Base-by-base conservation (phyloP, 352 stramenopile species). In the Phytophthora megakarya region DNA sequence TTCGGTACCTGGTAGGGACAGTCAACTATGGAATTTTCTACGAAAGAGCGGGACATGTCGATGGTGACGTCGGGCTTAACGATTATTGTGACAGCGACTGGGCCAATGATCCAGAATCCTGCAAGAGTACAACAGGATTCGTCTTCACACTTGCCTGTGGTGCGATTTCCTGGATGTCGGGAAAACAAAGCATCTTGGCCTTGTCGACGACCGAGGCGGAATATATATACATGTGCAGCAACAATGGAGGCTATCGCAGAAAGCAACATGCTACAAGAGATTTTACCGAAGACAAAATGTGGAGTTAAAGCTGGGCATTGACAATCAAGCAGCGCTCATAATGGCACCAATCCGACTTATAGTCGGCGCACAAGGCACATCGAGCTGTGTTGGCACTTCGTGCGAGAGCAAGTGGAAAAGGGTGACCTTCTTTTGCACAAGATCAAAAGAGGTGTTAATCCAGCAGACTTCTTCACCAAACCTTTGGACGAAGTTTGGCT, bases 31-130 rank as follows among this genome's bases (percentile, higher is more conserved):
- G 26, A 5, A 32, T 32, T 32, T 10, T 9, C 9, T 32, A 32
- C 9, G 26, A 32, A 5, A 5, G 26, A 5, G 9, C 9, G 9
- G 5, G 9, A 32, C 26, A 5, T 5, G 26, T 32, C 5, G 5
- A 5, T 32, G 26, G 25, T 15, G 12, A 49, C 3, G 12, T 49
- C 1, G 35, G 43, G n/a, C 18, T 56, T 5, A n/a, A 56, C 0
- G 18, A 37, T 1, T 64, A 25, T 16, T 37, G 43, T 8, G 44
- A 56, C 26, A 61, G 49, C 42, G 59, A 67, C 37, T 66, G 47
- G 47, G 58, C 32, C 12, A 56, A 45, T n/a, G 47, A 55, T 46
- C 37, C 35, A 7, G 56, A 57, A 0, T 18, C 26, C 12, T 23
- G 46, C 0, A 48, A 53, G 32, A 60, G 48, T 23, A 60, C 42